Conservation (phyloP, 2,329 filamentous ascomycete genomes). For the Cytospora piceae region DNA sequence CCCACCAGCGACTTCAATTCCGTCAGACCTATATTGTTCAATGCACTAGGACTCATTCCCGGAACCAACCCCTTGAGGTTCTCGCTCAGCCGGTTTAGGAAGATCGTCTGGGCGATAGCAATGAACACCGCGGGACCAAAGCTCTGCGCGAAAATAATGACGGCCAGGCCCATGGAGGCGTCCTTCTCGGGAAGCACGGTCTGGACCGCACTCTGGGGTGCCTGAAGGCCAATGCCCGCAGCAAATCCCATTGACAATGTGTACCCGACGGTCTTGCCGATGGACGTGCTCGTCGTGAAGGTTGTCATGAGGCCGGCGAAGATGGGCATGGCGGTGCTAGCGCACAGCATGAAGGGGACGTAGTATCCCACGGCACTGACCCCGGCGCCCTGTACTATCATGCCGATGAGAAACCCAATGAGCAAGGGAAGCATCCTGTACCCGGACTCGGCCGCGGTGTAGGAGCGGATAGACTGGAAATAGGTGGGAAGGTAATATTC, state of each 20-base stretch:
- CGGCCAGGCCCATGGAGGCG: background rate
- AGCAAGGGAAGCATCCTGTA: constrained; percentile 44
- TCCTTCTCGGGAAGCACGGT: constrained; percentile 11
- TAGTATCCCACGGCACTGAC: constrained; percentile 39
- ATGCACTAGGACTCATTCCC: constrained; percentile 4
- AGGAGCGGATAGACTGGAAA: constrained; percentile 45
- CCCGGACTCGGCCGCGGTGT: constrained; percentile 38
- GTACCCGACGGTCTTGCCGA: constrained; percentile 25
- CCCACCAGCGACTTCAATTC: constrained; percentile 24
- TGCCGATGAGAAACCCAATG: constrained; percentile 41
- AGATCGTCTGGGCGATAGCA: constrained; percentile 44
- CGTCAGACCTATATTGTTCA: constrained; percentile 20
- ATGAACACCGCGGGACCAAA: constrained; percentile 48
- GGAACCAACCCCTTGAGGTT: constrained; percentile 25
- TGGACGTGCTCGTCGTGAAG: constrained; percentile 8
- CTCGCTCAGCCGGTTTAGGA: constrained; percentile 39
- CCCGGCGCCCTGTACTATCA: constrained; percentile 40
- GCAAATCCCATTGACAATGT: constrained; percentile 17
- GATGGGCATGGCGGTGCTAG: constrained; percentile 24
- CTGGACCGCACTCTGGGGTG: constrained; percentile 28
- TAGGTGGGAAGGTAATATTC: constrained; percentile 46
- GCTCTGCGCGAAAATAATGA: constrained; percentile 41
- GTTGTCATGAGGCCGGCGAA: constrained; percentile 25
- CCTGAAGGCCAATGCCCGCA: constrained; percentile 23
- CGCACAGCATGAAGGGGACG: constrained; percentile 24